A percentile compares a stretch with the other conserved stretches of the same genome.
Conservation (phyloP, 2,329 filamentous ascomycete genomes). For the Myriangium duriaei region DNA sequence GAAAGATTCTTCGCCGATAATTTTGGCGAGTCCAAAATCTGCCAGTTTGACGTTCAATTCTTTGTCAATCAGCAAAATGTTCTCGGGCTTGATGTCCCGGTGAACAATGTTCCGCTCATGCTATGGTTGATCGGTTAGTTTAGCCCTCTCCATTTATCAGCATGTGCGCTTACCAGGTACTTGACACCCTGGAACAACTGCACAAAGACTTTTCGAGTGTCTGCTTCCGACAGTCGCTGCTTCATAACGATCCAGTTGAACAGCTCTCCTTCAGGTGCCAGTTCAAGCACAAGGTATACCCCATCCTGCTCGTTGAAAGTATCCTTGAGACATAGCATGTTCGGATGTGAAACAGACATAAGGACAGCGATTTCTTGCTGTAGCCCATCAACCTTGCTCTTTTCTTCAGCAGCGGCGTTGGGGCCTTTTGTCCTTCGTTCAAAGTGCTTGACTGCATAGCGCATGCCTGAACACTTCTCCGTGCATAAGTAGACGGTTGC, state of each 20-base stretch:
- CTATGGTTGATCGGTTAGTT: too few species aligned
- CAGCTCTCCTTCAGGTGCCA: conserved; percentile 83
- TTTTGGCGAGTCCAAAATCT: conserved; percentile 94
- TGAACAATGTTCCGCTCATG: conserved; percentile 97
- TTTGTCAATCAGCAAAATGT: conserved; percentile 80
- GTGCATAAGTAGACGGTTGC: conserved; percentile 86
- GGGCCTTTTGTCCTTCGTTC: conserved; percentile 62
- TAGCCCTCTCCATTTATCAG: too few species aligned
- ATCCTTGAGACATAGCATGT: conserved; percentile 84
- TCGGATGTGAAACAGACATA: conserved; percentile 93
- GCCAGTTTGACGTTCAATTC: conserved; percentile 80
- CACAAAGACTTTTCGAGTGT: conserved; percentile 74
- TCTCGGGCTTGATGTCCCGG: conserved; percentile 94
- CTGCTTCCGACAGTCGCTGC: conserved; percentile 71
- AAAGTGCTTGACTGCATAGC: conserved; percentile 90
- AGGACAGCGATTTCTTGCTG: conserved; percentile 94
- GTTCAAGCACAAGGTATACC: conserved; percentile 81
- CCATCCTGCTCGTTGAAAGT: conserved; percentile 86
- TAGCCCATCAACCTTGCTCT: conserved; percentile 69
- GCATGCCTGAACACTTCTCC: conserved; percentile 68
- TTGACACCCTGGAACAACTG: conserved; percentile 92
- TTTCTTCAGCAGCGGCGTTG: conserved; percentile 36
- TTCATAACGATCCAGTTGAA: conserved; percentile 93
- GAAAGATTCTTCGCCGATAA: conserved; percentile 96
- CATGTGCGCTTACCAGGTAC: conserved; percentile 64